A percentile compares a stretch with the other conserved stretches of the same genome.
Conservation (phyloP, 2,329 filamentous ascomycete genomes). For the Trichoderma pleuroti region DNA sequence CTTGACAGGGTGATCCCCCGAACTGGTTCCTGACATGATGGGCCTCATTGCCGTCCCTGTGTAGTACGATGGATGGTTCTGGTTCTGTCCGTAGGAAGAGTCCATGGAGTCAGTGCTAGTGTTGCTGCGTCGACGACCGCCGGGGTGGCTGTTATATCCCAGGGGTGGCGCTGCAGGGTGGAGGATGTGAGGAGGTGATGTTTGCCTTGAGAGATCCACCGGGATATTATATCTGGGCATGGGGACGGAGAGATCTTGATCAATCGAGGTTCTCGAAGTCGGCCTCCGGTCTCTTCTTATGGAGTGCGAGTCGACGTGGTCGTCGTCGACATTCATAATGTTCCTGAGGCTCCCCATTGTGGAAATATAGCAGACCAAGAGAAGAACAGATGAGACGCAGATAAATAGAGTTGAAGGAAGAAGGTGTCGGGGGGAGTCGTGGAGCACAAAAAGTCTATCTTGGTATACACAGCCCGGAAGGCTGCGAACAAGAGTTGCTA, state of each 20-base stretch:
- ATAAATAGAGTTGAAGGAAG: slow-evolving; percentile 34
- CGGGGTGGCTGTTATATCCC: slow-evolving; percentile 28
- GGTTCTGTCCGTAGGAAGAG: slow-evolving; percentile 29
- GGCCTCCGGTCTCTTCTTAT: slow-evolving; percentile 46
- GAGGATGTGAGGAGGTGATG: slow-evolving; percentile 31
- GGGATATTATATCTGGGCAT: slow-evolving; percentile 40
- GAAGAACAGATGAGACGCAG: slow-evolving; percentile 24
- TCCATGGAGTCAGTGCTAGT: slow-evolving; percentile 51
- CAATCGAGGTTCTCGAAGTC: slow-evolving; percentile 33
- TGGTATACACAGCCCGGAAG: slow-evolving; percentile 45
- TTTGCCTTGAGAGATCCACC: slow-evolving; percentile 34
- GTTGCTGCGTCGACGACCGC: slow-evolving; percentile 41
- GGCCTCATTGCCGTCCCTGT: slow-evolving; percentile 38
- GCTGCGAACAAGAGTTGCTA: slow-evolving; percentile 33
- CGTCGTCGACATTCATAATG: slow-evolving; percentile 56
- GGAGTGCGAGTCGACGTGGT: slow-evolving; percentile 40
- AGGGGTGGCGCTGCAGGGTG: slow-evolving; percentile 28
- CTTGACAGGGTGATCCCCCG: slow-evolving; percentile 43
- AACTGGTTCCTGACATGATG: slow-evolving; percentile 33
- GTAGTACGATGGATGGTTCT: slow-evolving; percentile 26
- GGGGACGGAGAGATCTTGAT: slow-evolving; percentile 35
- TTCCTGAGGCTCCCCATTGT: slow-evolving; percentile 54
- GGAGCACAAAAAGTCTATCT: slow-evolving; percentile 37
- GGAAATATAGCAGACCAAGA: slow-evolving; percentile 24
- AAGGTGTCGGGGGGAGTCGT: slow-evolving; percentile 25